Evolutionary conservation across 2,329 filamentous ascomycete genomes (phyloP).

Genomic region (Trichoderma brevicompactum): DNA sequence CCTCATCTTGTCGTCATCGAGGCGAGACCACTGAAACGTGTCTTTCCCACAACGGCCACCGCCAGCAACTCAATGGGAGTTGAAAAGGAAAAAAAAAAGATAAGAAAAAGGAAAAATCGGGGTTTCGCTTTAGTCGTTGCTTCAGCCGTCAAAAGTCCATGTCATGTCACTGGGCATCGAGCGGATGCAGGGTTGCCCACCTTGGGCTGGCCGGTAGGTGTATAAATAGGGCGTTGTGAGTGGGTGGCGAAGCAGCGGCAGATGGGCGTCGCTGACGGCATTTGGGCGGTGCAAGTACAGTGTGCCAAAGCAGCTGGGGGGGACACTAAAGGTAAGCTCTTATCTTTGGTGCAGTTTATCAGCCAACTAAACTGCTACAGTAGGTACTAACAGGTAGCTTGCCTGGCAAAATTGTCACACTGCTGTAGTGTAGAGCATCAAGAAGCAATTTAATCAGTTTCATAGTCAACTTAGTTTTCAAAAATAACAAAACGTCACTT

Average conservation of each 20-base stretch:
- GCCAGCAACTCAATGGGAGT: slow-evolving; percentile 10
- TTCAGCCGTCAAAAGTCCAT: background rate
- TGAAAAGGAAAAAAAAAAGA: background rate
- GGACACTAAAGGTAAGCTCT: too few relatives aligned
- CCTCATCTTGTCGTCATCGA: slow-evolving; percentile 51
- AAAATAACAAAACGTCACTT: background rate
- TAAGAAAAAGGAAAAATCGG: background rate
- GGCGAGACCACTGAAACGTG: background rate
- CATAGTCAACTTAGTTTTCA: background rate
- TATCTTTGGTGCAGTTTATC: too few relatives aligned
- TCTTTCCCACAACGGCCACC: slow-evolving; percentile 11
- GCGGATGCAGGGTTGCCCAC: slow-evolving; percentile 7
- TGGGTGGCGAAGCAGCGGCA: slow-evolving; percentile 22
- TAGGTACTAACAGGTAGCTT: too few relatives aligned
- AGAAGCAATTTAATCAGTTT: too few relatives aligned
- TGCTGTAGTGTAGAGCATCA: too few relatives aligned
- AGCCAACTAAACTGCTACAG: too few relatives aligned
- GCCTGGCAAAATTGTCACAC: too few relatives aligned
- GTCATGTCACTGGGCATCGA: slow-evolving; percentile 22
- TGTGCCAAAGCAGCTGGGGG: background rate
- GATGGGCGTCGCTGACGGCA: slow-evolving; percentile 17
- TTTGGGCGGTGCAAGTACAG: background rate
- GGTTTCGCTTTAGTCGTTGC: too few relatives aligned
- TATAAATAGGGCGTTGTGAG: background rate
- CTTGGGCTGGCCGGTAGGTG: slow-evolving; percentile 6